A percentile compares a stretch with the other conserved stretches of the same genome.
Conservation (phyloP, 1,284 basidiomycete species). For the Sporisorium sorghi region DNA sequence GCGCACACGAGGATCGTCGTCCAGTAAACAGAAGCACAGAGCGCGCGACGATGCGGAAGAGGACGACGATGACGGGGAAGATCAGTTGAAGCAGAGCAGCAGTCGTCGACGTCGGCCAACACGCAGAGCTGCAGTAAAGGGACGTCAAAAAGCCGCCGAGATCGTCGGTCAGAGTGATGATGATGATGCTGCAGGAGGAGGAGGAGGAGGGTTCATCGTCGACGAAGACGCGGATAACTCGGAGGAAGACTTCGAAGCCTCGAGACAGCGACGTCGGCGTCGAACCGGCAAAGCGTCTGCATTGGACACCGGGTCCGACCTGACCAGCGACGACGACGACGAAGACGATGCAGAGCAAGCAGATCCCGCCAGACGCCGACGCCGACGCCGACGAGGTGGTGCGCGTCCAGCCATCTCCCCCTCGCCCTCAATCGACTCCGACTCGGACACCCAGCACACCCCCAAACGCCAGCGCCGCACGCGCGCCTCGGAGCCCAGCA, state of each 20-base stretch:
- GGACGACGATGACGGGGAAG: conserved; percentile 7
- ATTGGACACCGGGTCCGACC: conserved; percentile 28
- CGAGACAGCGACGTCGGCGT: conserved; percentile 6
- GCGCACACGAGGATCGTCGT: conserved; percentile 6
- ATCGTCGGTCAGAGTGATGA: conserved; percentile 19
- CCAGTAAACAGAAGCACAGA: not conserved
- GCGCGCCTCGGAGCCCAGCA: conserved; percentile 12
- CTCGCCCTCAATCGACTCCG: not conserved
- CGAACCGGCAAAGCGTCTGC: not conserved
- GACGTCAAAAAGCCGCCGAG: conserved; percentile 27
- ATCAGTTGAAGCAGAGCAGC: too few species aligned
- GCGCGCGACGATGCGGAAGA: conserved; percentile 7
- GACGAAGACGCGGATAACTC: conserved; percentile 36
- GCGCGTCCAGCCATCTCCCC: conserved; percentile 6
- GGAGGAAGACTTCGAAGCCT: conserved; percentile 38
- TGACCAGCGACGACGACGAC: conserved; percentile 18
- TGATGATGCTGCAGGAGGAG: conserved; percentile 13
- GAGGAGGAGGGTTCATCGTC: conserved; percentile 24
- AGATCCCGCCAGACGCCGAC: not conserved
- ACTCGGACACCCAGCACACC: conserved; percentile 1
- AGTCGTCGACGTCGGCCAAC: conserved; percentile 26
- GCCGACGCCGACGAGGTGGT: conserved; percentile 12
- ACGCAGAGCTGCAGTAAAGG: conserved; percentile 30
- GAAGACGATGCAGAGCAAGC: conserved; percentile 1
- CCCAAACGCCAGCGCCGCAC: conserved; percentile 13